Evolutionary conservation across 1,284 basidiomycete species (phyloP).

Genomic region (Pseudozyma pruni): DNA sequence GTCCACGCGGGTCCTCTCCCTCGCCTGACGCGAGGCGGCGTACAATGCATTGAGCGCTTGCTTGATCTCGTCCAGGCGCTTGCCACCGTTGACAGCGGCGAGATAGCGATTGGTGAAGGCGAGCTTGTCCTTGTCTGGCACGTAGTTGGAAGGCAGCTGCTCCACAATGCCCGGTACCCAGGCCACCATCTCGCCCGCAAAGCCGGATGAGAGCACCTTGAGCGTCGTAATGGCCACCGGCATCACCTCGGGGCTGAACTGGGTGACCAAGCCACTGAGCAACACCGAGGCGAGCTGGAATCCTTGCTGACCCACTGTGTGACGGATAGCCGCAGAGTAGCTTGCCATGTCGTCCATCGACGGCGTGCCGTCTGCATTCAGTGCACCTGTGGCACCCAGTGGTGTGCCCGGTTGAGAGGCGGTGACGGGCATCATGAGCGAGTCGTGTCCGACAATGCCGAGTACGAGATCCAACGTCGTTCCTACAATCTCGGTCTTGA

Average conservation of each 20-base stretch:
- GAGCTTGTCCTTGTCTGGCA: conserved; percentile 77
- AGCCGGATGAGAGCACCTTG: conserved; percentile 76
- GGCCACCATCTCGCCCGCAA: conserved; percentile 76
- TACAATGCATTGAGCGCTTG: conserved; percentile 50
- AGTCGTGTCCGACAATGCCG: conserved; percentile 76
- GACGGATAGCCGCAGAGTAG: conserved; percentile 77
- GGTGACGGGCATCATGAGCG: conserved; percentile 51
- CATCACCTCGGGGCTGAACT: conserved; percentile 85
- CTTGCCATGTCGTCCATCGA: conserved; percentile 73
- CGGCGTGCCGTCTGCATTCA: conserved; percentile 62
- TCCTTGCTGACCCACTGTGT: conserved; percentile 79
- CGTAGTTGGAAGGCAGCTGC: conserved; percentile 75
- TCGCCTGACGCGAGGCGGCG: conserved; percentile 54
- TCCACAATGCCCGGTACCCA: conserved; percentile 81
- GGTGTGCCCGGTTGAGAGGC: conserved; percentile 37
- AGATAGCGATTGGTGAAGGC: conserved; percentile 74
- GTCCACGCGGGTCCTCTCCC: conserved; percentile 48
- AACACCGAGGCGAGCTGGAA: conserved; percentile 78
- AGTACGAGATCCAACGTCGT: conserved; percentile 83
- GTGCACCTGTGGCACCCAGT: conserved; percentile 13
- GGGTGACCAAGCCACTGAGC: conserved; percentile 77
- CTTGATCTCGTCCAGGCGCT: conserved; percentile 50
- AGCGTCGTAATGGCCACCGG: conserved; percentile 81
- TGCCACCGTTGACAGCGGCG: conserved; percentile 15
- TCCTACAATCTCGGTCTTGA: conserved; percentile 78